Conservation (phyloP, 2,329 filamentous ascomycete species). For the Cordyceps pruinosa region DNA sequence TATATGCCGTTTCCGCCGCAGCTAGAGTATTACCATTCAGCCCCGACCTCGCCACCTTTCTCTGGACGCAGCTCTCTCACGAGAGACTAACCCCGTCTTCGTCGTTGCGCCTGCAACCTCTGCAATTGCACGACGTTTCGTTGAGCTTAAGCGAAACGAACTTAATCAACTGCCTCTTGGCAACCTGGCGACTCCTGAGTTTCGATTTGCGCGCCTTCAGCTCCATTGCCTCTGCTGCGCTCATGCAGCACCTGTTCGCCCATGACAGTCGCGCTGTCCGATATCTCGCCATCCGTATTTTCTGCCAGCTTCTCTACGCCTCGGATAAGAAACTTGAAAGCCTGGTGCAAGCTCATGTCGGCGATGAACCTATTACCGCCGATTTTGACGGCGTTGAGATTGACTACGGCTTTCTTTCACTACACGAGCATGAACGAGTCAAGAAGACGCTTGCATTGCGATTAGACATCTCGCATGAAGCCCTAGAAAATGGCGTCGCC, state of each 20-base stretch:
- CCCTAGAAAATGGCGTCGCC: not conserved
- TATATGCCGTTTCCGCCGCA: constrained; percentile 60
- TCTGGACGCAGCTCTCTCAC: constrained; percentile 40
- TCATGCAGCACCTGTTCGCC: constrained; percentile 62
- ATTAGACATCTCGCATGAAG: constrained; percentile 27
- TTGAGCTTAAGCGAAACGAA: constrained; percentile 16
- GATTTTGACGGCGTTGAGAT: constrained; percentile 68
- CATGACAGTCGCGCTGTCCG: constrained; percentile 55
- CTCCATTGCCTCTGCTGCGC: constrained; percentile 55
- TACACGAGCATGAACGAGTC: constrained; percentile 50
- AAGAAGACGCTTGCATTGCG: constrained; percentile 38
- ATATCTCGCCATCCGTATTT: constrained; percentile 75
- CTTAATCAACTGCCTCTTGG: constrained; percentile 26
- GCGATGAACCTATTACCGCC: constrained; percentile 54
- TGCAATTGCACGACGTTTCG: constrained; percentile 19
- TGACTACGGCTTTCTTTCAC: constrained; percentile 68
- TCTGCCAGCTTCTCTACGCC: constrained; percentile 70
- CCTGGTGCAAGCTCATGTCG: constrained; percentile 61
- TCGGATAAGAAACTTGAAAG: constrained; percentile 72
- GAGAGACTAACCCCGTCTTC: constrained; percentile 19
- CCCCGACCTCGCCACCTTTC: constrained; percentile 68
- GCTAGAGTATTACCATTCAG: constrained; percentile 75
- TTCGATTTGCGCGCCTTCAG: constrained; percentile 66
- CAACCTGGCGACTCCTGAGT: constrained; percentile 71
- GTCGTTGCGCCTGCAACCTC: constrained; percentile 20